A percentile compares a stretch with the other conserved stretches of the same genome.
Evolutionary conservation across 768 basidiomycete genomes (phyloP).

Genomic region (Mycena indigotica): DNA sequence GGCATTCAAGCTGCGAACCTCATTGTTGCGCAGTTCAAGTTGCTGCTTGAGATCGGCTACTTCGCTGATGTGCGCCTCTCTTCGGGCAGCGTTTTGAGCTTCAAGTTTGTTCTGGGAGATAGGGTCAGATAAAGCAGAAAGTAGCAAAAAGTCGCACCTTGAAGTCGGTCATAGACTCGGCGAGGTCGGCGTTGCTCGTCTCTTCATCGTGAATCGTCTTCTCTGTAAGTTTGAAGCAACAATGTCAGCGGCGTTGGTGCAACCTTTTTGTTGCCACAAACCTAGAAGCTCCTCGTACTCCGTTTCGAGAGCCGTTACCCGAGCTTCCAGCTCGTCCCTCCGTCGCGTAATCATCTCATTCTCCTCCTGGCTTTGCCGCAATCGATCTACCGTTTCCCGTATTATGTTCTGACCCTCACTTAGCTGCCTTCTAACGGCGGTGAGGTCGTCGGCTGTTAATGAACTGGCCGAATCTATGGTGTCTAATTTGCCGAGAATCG

Average conservation of each 20-base stretch:
- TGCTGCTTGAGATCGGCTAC: constrained; percentile 87
- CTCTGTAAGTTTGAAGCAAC: constrained; percentile 50
- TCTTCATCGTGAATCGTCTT: constrained; percentile 92
- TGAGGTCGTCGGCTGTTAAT: constrained; percentile 76
- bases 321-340: constrained; percentile 84
- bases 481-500: constrained; percentile 82
- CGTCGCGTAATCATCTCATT: constrained; percentile 80
- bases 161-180: constrained; percentile 85
- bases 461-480: constrained; percentile 68
- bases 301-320: constrained; percentile 78
- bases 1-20: constrained; percentile 80
- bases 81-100: constrained; percentile 88
- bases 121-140: too few species aligned
- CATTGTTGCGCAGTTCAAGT: constrained; percentile 79
- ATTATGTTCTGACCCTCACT: constrained; percentile 85
- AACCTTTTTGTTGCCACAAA: constrained; percentile 38
- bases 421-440: constrained; percentile 82
- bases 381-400: constrained; percentile 86
- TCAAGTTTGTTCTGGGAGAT: constrained; percentile 93
- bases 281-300: constrained; percentile 98
- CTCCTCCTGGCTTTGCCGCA: constrained; percentile 91
- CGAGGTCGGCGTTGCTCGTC: constrained; percentile 77
- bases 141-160: constrained; percentile 56
- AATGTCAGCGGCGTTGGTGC: constrained; percentile 17
- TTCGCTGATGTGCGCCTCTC: constrained; percentile 86